Percentiles rank a stretch among this genome's conserved stretches.
Conservation (phyloP, 2,329 filamentous ascomycete genomes). For the Fusarium irregulare region DNA sequence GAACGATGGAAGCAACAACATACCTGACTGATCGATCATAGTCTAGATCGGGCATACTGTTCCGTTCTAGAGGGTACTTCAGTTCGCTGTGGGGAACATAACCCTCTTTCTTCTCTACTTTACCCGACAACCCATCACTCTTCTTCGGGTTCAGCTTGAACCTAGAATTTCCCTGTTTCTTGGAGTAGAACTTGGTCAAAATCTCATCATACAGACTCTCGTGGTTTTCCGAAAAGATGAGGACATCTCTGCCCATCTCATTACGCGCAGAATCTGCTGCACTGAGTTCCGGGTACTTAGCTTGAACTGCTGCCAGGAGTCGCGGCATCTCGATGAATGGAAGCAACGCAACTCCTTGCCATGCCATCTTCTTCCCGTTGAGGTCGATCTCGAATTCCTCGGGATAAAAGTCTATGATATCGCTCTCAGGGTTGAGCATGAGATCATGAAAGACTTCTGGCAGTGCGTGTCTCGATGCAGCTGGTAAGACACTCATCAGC, state of each 20-base stretch:
- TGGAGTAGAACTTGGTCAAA: conserved; percentile 88
- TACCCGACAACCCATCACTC: conserved; percentile 83
- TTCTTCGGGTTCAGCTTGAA: conserved; percentile 79
- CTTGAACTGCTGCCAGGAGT: conserved; percentile 82
- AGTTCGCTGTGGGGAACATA: conserved; percentile 88
- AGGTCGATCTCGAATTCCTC: conserved; percentile 92
- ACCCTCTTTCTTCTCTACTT: conserved; percentile 81
- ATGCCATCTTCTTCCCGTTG: conserved; percentile 98
- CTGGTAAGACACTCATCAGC: conserved; percentile 96
- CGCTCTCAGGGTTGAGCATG: conserved; percentile 88
- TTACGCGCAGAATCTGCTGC: conserved; percentile 84
- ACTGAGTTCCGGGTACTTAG: conserved; percentile 82
- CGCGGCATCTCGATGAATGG: conserved; percentile 96
- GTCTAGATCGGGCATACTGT: conserved; percentile 79
- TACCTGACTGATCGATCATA: conserved; percentile 89
- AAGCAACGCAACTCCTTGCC: conserved; percentile 93
- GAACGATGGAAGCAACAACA: conserved; percentile 48
- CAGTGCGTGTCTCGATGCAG: conserved; percentile 90
- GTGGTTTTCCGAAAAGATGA: conserved; percentile 87
- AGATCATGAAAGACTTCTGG: conserved; percentile 88
- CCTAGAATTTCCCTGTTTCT: conserved; percentile 76
- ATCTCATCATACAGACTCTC: conserved; percentile 85
- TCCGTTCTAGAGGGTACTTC: conserved; percentile 79
- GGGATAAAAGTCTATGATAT: conserved; percentile 98
- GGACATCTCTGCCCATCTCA: conserved; percentile 79